Conservation (phyloP, 805 yeast species). For the Saccharomyces kudriavzevii region DNA sequence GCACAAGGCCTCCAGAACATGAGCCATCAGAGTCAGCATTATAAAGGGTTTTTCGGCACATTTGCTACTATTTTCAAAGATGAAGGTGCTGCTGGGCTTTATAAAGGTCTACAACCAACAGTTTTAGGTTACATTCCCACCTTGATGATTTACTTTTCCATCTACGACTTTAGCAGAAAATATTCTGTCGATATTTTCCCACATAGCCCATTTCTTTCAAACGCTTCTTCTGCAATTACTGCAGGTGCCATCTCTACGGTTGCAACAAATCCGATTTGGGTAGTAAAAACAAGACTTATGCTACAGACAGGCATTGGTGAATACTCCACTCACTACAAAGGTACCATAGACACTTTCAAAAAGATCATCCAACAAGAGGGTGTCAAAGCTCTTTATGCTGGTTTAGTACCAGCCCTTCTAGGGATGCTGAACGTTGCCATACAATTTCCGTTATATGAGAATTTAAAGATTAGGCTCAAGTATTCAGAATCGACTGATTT, state of each 20-base stretch:
- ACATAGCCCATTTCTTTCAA: conserved; percentile 32
- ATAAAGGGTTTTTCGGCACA: conserved; percentile 57
- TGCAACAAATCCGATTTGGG: conserved; percentile 94
- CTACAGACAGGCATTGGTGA: conserved; percentile 45
- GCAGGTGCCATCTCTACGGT: conserved; percentile 86
- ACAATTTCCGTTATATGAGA: conserved; percentile 90
- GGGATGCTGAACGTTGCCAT: conserved; percentile 92
- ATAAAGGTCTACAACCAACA: conserved; percentile 88
- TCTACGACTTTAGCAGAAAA: conserved; percentile 71
- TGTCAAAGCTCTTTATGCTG: conserved; percentile 70
- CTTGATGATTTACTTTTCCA: conserved; percentile 92
- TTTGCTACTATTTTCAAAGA: conserved; percentile 57
- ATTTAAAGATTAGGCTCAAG: conserved; percentile 50
- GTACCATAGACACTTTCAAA: conserved; percentile 75
- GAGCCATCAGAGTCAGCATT: conserved; percentile 30
- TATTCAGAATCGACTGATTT: conserved; percentile 16
- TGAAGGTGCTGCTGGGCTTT: conserved; percentile 78
- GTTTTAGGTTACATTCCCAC: conserved; percentile 92
- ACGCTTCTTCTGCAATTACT: conserved; percentile 56
- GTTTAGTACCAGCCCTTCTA: conserved; percentile 80
- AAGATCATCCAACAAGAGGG: conserved; percentile 81
- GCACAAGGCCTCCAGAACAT: conserved; percentile 62
- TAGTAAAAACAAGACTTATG: conserved; percentile 91
- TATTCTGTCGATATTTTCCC: conserved; percentile 39
- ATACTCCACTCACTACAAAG: conserved; percentile 38